Evolutionary conservation across 2,329 filamentous ascomycete species (phyloP), one percentile per base, ranked within the genome.

Genomic region (Nannizziopsis barbatae): DNA sequence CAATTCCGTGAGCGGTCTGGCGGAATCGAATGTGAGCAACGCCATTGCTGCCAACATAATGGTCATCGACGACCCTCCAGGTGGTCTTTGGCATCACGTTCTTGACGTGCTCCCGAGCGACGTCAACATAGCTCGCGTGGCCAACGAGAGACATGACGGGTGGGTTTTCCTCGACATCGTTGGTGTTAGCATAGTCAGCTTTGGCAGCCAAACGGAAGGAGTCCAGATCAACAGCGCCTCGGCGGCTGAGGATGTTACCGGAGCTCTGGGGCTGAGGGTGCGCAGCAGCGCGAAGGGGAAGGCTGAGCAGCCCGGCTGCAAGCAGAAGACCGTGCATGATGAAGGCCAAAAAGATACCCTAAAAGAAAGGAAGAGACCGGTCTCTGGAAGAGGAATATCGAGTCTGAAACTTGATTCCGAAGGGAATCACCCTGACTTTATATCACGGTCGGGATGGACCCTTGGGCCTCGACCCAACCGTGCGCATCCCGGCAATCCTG

Each of bases 281-380:
- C 14, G 30, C 50, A 31, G 36, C 35, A 39, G 40, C 50, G 33
- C 36, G 42, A 32, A 52, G 38, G 15, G 50, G 47, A 42, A 52
- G 45, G 37, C 40, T 47, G 17, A 45, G 45, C 17, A 48, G 42
- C 38, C 47, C 42, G 31, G 45, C 50, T 15, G 50, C 47, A 31
- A 52, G 47, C 39, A 52, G 43, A 42, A 52, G 50, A 39, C 50
- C 50, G 42, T 52, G 50, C 50, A 52, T 52, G 43, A 39, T 52
- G 42, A 42, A 30, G 31, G 41, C 38, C 45, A 9, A 37, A 36
- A 36, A 17, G 15, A 38, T 40, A 40, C 44, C 36, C 44, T 17
- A 39, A 30, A 46, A 40, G 20, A 40, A n/a, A 46, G 39, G 22
- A 14, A 33, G 35, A 40, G 14, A 20, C 44, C 36, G 11, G 36